These are phyloP conservation scores for Rutstroemia sydowiana DNA, from an alignment of 2,329 filamentous ascomycete genomes.

Conservation along the genomic window DNA sequence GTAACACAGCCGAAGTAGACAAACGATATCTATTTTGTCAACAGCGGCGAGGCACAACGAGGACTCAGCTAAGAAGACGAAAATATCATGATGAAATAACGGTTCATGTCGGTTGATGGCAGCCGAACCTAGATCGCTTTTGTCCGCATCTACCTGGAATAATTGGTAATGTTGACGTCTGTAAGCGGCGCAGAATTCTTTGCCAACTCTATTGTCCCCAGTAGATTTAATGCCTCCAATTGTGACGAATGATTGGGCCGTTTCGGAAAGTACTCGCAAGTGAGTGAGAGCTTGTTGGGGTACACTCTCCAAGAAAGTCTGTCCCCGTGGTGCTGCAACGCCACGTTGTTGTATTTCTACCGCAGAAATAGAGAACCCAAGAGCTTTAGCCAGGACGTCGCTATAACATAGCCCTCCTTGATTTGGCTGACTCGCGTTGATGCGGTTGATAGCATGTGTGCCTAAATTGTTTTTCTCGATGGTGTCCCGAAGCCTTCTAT, in stretches of 20 bases:
- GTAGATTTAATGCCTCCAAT: constrained; percentile 61
- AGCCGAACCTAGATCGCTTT: constrained; percentile 20
- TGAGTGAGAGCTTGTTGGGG: constrained; percentile 80
- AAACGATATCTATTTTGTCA: constrained; percentile 65
- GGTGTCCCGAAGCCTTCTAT: constrained; percentile 53
- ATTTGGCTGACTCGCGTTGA: neutral
- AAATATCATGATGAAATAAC: constrained; percentile 62
- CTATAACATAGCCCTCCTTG: constrained; percentile 41
- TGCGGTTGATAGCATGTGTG: constrained; percentile 20
- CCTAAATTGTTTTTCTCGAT: constrained; percentile 48
- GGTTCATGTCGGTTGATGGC: constrained; percentile 34
- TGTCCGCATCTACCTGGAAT: constrained; percentile 38
- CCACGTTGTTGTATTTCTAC: constrained; percentile 91
- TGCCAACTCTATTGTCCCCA: constrained; percentile 52
- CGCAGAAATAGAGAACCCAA: constrained; percentile 80
- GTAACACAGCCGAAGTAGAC: constrained; percentile 80
- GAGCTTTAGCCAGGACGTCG: constrained; percentile 55
- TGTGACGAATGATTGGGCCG: constrained; percentile 74
- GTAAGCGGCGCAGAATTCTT: constrained; percentile 61
- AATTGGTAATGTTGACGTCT: constrained; percentile 69
- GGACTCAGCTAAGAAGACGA: constrained; percentile 75
- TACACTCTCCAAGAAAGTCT: constrained; percentile 75
- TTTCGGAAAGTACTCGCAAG: constrained; percentile 81
- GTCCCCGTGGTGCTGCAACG: constrained; percentile 62
- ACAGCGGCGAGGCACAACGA: constrained; percentile 63